Base-by-base conservation (phyloP, 495 filamentous ascomycete genomes). In the Penicillium simplicissimum region DNA sequence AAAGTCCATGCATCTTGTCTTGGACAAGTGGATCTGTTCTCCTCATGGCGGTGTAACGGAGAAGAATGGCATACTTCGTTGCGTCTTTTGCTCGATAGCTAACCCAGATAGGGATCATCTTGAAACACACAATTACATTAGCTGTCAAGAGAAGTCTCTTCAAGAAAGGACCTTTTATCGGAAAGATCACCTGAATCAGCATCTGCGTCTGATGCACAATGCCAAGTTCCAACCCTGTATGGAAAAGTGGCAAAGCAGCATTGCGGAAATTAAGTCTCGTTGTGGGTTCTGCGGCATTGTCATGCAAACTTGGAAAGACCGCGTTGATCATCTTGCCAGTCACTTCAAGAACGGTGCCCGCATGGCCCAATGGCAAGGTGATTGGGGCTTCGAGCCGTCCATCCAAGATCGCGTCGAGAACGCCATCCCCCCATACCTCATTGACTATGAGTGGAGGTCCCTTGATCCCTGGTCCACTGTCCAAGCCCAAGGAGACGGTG, bases 11-110 rank as follows among this genome's bases (percentile, higher is more conserved):
- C 91, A 96, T 71, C 69, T 96, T 37, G 88, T 87, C 25, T 81
- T 96, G 2, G 91, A 96, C 65, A 88, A 90, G 63, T 96, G 91
- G 91, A 88, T 89, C n/a, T 96, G 91, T 72, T 85, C 87, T 42
- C 90, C 90, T 23, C 63, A 72, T 11, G 78, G 78, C 17, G 77
- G 78, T 14, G 83, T 84, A 23, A 69, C 69, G 4, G 65, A 72
- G 47, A 59, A 76, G n/a, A 68, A 79, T 51, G 75, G 74, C 43
- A 71, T 70, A 53, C 71, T 74, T 48, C 69, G 73, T 53, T 96
- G 91, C 68, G 87, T 89, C 38, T 96, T 90, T 64, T 96, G 91
- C 71, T 85, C 85, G 52, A 77, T 78, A 13, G 70, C 79, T 4
- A 84, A 93, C 60, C 90, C 91, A 8, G 78, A 86, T 56, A 77